Evolutionary conservation across 169 alveolate genomes (phyloP), one percentile per base, ranked within the genome.

Genomic region (Plasmodium fragile): DNA sequence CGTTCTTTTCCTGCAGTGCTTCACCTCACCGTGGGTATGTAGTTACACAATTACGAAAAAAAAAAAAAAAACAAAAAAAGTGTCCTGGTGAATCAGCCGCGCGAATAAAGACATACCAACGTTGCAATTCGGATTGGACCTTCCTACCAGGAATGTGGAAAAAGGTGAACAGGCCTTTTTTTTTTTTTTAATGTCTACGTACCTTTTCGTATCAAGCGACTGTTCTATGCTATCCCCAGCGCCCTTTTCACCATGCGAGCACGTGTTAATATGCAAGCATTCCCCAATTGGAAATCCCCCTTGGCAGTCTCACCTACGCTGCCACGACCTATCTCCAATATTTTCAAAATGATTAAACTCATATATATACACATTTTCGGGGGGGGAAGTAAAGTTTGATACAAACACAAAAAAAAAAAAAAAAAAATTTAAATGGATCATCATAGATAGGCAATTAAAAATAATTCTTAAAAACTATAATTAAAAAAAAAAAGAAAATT

Each of bases 391-490:
- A 45, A 80, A 49, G 53, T 80, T 80, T 45, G 36, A 25, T 80
- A 82, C 78, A 82, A 65, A 55, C 25, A 81, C 39, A 49, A 80
- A 91, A 69, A 84, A 16, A 43, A 45, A 73, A 22, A 87, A 75
- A 77, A 39, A 71, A 90, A 45, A 75, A 69, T 43, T 69, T 81
- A 65, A 80, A 80, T 81, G 65, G 59, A 52, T 59, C 49, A 73
- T 1, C 78, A 34, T 8, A 7, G 45, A 85, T 6, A 80, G 25
- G 69, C 45, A 80, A 34, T 91, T 91, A 91, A 80, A 91, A 91
- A 80, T 91, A 91, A 81, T 49, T 70, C 73, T 91, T 91, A 77
- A 91, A 91, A 55, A 91, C 34, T 43, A 91, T 81, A 30, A 91
- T 81, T 79, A 91, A 91, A 80, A 91, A 91, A 81, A 91, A 91